Evolutionary conservation across 2,329 filamentous ascomycete genomes (phyloP), one percentile per base, ranked within the genome.

Genomic region (Pyrenophora tritici-repentis): DNA sequence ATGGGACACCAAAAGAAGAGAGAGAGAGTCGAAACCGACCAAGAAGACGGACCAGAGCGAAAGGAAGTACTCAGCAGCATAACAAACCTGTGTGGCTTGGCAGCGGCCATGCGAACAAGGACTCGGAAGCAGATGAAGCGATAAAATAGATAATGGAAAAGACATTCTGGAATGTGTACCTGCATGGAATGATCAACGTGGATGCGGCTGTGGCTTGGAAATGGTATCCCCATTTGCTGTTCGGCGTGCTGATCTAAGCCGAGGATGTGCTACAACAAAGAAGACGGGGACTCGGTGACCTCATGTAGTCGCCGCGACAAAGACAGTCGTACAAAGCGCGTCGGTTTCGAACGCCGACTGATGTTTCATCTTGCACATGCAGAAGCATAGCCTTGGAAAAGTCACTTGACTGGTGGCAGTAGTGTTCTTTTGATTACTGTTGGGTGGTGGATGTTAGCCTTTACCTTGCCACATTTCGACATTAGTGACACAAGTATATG

Each of bases 171-270:
- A 51, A 54, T 50, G 50, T 13, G 29, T 47, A 50, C 50, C 34
- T 36, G 22, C 32, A 24, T 16, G 17, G 17, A 20, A n/a, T 40
- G 24, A 35, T 49, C 20, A 9, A 31, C 18, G 41, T 45, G 6
- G 8, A 14, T 17, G 24, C 48, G 52, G 50, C 31, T 39, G 46
- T 47, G 55, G 58, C 53, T 50, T 50, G 50, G 10, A 36, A 7
- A 26, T 20, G 34, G 22, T 12, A 33, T 24, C 42, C 12, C 29
- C 34, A 58, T 57, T 61, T 35, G 56, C 44, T 42, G 37, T n/a
- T 13, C 29, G 39, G 10, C 4, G 14, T 17, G 24, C 38, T 26
- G 22, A 43, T 38, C 20, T 16, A 42, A 43, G 45, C 50, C 47
- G 49, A 45, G 16, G 36, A 24, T 4, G 20, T 29, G 14, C n/a